Evolutionary conservation across 164 flowering plant genomes (phyloP).

Genomic region (Dillenia turbinata): DNA sequence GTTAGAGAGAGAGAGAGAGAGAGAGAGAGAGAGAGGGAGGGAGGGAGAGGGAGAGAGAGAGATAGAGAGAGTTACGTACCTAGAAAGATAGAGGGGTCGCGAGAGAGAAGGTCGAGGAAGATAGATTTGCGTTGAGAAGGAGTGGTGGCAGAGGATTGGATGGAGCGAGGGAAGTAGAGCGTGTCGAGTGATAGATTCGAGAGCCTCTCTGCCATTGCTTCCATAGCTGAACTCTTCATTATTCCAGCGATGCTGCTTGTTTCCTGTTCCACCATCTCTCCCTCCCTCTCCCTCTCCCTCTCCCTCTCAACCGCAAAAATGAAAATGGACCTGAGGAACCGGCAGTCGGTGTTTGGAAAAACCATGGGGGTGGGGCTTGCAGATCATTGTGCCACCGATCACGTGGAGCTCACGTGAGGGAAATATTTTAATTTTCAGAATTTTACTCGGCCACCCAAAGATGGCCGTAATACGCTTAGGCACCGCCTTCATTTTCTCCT

Average conservation of each 20-base stretch:
- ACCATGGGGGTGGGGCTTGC: no score
- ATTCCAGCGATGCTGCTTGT: not conserved
- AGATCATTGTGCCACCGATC: no score
- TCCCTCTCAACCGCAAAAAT: no score
- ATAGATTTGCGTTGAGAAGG: slow-evolving; percentile 59
- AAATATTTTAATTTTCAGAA: no score
- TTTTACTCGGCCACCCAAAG: no score
- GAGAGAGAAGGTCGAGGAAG: slow-evolving; percentile 72
- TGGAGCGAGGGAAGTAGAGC: slow-evolving; percentile 78
- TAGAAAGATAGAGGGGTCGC: slow-evolving; percentile 78
- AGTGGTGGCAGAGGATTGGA: slow-evolving; percentile 36
- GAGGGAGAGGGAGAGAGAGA: not conserved
- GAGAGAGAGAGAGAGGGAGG: not conserved
- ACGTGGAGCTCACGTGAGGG: no score
- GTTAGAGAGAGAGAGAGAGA: slow-evolving; percentile 1
- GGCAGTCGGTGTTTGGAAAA: no score
- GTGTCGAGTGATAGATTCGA: slow-evolving; percentile 40
- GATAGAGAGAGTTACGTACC: slow-evolving; percentile 32
- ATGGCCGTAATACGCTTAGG: no score
- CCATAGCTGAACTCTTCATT: slow-evolving; percentile 37
- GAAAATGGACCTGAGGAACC: no score
- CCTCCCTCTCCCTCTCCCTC: slow-evolving; percentile 2
- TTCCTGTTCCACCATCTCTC: slow-evolving; percentile 8
- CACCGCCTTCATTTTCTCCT: no score
- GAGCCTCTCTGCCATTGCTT: slow-evolving; percentile 59